These are phyloP conservation scores for Climacium dendroides DNA, from an alignment of 225 moss, liverwort and hornwort genomes.

Conservation along the genomic window DNA sequence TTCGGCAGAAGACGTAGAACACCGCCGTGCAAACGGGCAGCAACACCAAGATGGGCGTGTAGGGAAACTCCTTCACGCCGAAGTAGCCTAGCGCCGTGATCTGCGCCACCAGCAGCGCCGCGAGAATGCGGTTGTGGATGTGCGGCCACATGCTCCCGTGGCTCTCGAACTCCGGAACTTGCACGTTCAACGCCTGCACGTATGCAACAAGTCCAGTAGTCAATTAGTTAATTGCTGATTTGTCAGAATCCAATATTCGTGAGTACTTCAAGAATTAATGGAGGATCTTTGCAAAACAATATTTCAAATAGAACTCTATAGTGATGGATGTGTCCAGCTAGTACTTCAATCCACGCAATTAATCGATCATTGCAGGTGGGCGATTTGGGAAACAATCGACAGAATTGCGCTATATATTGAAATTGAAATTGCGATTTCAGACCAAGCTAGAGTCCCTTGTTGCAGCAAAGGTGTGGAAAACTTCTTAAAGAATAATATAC, in stretches of 20 bases:
- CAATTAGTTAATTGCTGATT: background rate
- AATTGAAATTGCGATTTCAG: background rate
- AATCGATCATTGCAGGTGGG: background rate
- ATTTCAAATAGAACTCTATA: background rate
- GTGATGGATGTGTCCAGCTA: background rate
- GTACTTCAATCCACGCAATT: background rate
- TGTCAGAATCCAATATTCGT: background rate
- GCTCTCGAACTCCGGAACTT: conserved; percentile 47
- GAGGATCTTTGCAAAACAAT: background rate
- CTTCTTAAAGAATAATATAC: background rate
- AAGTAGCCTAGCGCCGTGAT: conserved; percentile 57
- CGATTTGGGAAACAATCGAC: background rate
- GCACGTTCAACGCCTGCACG: conserved; percentile 42
- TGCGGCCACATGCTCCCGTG: conserved; percentile 62
- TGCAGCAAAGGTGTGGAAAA: background rate
- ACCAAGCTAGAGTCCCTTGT: background rate
- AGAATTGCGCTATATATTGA: background rate
- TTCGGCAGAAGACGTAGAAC: conserved; percentile 37
- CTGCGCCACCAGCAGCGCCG: conserved; percentile 35
- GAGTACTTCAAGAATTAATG: background rate
- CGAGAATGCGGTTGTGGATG: conserved; percentile 47
- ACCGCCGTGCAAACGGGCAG: conserved; percentile 21
- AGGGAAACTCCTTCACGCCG: conserved; percentile 36
- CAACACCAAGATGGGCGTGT: conserved; percentile 16
- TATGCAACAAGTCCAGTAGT: background rate